Conservation (phyloP, 169 alveolate species). For the Cryptosporidium xiaoi region DNA sequence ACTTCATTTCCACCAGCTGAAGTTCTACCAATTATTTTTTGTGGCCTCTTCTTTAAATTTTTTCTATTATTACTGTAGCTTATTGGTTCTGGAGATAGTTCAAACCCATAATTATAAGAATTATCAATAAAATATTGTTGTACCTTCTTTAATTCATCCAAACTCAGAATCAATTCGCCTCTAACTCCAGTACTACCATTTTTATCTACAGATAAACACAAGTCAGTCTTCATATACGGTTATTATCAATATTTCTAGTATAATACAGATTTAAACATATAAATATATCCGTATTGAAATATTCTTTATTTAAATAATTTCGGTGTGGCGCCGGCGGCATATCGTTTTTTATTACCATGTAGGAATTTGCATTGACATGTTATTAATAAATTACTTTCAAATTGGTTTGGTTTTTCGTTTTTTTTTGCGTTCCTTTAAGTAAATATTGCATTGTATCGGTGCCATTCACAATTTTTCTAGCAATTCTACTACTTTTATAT, state of each 20-base stretch:
- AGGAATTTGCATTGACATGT: too few species aligned
- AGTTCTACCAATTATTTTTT: not conserved
- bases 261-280: not conserved
- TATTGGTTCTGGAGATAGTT: conserved; percentile 61
- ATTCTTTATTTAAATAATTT: too few species aligned
- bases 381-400: too few species aligned
- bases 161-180: conserved; percentile 45
- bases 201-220: conserved; percentile 22
- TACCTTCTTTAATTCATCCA: conserved; percentile 27
- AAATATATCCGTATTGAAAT: too few species aligned
- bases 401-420: too few species aligned
- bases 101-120: conserved; percentile 57
- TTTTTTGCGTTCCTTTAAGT: too few species aligned
- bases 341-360: too few species aligned
- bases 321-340: too few species aligned
- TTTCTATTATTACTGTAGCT: not conserved
- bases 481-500: too few species aligned
- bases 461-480: too few species aligned
- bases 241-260: not conserved
- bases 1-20: not conserved
- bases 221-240: conserved; percentile 12
- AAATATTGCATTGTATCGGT: too few species aligned
- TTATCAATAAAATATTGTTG: conserved; percentile 35
- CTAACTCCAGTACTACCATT: conserved; percentile 63
- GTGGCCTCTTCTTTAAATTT: conserved; percentile 9